Base-by-base conservation (phyloP, 2,329 filamentous ascomycete species). In the Colletotrichum endophyticum region DNA sequence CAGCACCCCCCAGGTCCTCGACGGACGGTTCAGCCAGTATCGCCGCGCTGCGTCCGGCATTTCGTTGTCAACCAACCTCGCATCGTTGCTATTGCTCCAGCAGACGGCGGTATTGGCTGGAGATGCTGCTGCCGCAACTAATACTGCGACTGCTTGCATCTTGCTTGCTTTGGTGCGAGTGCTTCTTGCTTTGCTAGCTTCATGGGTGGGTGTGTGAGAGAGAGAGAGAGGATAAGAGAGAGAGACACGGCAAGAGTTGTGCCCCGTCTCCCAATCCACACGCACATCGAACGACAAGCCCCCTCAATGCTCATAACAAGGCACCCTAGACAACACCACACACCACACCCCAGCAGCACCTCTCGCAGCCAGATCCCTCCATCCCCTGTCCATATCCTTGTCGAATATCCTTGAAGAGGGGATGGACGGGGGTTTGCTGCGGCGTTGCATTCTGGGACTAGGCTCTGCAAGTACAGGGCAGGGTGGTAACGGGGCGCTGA, bases 361-460 rank as follows among this genome's bases (percentile, higher is more conserved):
- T 64, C 44, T 56, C 63, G 53, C 63, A 76, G 70, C 57, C 70
- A 68, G 70, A 76, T 69, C 70, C 73, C 73, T 76, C 49, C 73
- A 75, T 72, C 56, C 27, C 64, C 36, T 59, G 30, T 30, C 13
- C 16, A 53, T 57, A 49, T 49, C 73, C 73, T 73, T 67, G 73
- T 69, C 70, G 15, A 61, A 28, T 39, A 73, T 69, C 70, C 73
- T 76, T 36, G 73, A 73, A 76, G 70, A 76, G 73, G 70, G 70
- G 73, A 76, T 34, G 34, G 44, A 73, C 73, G 57, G 64, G 70
- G 70, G 30, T n/a, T 39, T 73, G 70, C 70, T 76, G 64, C 73
- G 73, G 70, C 30, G 63, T 76, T 66, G 70, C 73, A 68, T 73
- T 76, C 70, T 69, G 39, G 73, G 70, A 76, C 73, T 73, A 76